Base-by-base conservation (phyloP, 768 basidiomycete species). In the Rubroboletus pulcherrimus region DNA sequence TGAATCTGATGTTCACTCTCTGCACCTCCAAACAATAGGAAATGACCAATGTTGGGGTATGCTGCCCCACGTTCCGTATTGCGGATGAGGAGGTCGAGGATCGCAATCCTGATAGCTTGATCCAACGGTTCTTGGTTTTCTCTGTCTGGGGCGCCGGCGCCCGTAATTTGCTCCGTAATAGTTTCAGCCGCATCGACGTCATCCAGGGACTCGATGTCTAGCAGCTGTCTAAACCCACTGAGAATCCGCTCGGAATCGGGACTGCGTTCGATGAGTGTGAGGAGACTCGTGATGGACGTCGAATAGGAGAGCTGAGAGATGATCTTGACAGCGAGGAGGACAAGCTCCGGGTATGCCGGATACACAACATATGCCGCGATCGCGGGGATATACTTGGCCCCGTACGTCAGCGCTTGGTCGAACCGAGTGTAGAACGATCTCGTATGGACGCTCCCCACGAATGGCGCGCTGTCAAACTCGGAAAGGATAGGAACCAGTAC, bases 41-140 rank as follows among this genome's bases (percentile, higher is more conserved):
- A 90, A 71, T 97, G 94, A 0, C 89, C 89, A 19, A 96, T 65
- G 63, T 94, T 97, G 7, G 94, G 93, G 61, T 84, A 91, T 0
- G 82, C 71, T 9, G 80, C 73, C 42, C 75, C 78, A 0, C 73
- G 68, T n/a, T 80, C 74, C 0, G 93, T 93, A 56, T 87, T 89
- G 54, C 83, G 83, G 40, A 92, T 82, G 51, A 98, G 78, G 11
- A 98, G 74, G 58, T 95, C 86, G 46, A 98, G 81, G 5, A 91
- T 84, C 0, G 89, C 84, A 1, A 89, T 73, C 37, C 91, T 74
- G 51, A 88, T 90, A 0, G 87, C 84, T 58, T 93, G 86, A 5
- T 82, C 77, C 3, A 89, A 74, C 2, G 75, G 64, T 21, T 79
- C 77, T 26, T 79, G 70, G 0, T 67, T 60, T 29, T 78, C 74